Evolutionary conservation across 2,329 filamentous ascomycete genomes (phyloP).

Genomic region (Aureobasidium sp.): DNA sequence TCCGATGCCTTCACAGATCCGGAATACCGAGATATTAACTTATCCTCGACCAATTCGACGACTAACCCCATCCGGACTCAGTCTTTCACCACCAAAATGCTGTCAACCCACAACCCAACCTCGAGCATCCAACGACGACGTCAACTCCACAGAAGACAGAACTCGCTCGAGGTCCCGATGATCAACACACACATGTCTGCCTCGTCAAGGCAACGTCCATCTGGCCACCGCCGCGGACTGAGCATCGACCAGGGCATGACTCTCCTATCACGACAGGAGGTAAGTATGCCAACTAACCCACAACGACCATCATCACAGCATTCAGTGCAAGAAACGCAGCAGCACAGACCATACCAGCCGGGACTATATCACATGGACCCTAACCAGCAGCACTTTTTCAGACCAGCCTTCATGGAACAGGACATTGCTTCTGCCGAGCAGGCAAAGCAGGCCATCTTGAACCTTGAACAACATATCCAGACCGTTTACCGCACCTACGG

Average conservation of each 20-base stretch:
- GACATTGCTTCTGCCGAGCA: conserved; percentile 17
- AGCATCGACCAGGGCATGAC: conserved; percentile 64
- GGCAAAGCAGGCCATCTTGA: conserved; percentile 26
- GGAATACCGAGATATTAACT: conserved; percentile 26
- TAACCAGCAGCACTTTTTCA: conserved; percentile 30
- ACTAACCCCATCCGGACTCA: conserved; percentile 53
- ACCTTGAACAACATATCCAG: conserved; percentile 36
- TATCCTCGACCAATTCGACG: conserved; percentile 28
- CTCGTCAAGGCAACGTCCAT: conserved; percentile 37
- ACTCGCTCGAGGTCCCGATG: conserved; percentile 72
- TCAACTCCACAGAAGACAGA: conserved; percentile 75
- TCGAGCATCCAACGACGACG: conserved; percentile 66
- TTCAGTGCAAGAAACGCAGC: conserved; percentile 82
- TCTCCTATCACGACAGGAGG: conserved; percentile 26
- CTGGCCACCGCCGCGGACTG: conserved; percentile 69
- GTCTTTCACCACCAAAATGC: conserved; percentile 53
- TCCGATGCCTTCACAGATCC: conserved; percentile 19
- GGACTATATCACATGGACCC: conserved; percentile 44
- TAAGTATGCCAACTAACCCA: conserved; percentile 50
- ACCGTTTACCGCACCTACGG: conserved; percentile 36
- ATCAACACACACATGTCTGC: conserved; percentile 55
- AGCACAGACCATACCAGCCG: conserved; percentile 76
- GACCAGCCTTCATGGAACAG: conserved; percentile 18
- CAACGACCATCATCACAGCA: conserved; percentile 66
- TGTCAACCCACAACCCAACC: conserved; percentile 58